Base-by-base conservation (phyloP, 768 basidiomycete species). In the Hygrocybe punicea region DNA sequence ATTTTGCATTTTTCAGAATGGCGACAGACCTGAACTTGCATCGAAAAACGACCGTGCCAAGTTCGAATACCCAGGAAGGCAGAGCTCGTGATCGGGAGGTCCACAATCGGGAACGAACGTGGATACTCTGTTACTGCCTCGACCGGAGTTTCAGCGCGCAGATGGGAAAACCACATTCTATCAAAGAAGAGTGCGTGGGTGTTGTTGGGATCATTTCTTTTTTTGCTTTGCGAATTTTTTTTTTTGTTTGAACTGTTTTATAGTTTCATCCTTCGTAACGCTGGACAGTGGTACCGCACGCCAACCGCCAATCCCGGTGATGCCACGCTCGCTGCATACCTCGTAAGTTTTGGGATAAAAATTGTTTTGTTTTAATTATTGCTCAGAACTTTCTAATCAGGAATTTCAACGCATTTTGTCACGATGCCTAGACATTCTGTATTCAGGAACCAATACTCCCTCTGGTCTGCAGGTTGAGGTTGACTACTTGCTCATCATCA, bases 11-110 rank as follows among this genome's bases (percentile, higher is more conserved):
- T 13, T 23, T n/a, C 36, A 92, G 95, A 53, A 94, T 97, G 90
- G 97, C 89, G 9, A 96, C 91, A 13, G 97, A 99, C 72, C 76
- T 99, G 34, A 98, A 98, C 69, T 73, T 99, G 55, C 95, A 98
- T 68, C 86, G 95, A 54, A 95, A 96, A 69, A 88, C 89, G 7
- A 76, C 78, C 1, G 70, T 80, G 40, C 72, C 75, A 19, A 83
- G 78, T 60, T 77, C 79, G 21, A 87, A 92, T 58, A 85, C 87
- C 1, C 77, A 86, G n/a, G 93, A 95, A 66, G 90, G 86, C 34
- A 82, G 81, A 53, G 83, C 86, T 21, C 84, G 89, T 53, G 92
- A 91, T 65, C 71, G 81, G 57, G 91, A 98, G 74, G 85, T 97
- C 11, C 87, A 91, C 72, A 99, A 98, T 69, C 84, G 97, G 45